Conservation (phyloP, 208 protist genomes). For the Leishmania lainsoni region DNA sequence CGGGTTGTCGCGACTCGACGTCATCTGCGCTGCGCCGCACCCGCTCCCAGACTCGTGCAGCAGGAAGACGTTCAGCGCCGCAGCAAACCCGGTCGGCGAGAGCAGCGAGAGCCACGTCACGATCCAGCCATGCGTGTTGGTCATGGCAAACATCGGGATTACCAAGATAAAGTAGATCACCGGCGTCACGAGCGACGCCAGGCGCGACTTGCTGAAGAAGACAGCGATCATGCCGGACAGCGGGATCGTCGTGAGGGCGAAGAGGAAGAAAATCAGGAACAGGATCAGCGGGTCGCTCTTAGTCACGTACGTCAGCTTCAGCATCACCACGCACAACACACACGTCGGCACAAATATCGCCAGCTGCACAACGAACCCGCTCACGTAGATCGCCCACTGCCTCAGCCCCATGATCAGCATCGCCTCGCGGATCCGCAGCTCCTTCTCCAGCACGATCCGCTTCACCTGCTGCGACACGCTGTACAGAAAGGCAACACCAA, state of each 20-base stretch:
- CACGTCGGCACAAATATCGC: slow-evolving; percentile 40
- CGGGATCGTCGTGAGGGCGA: slow-evolving; percentile 43
- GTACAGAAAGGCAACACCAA: slow-evolving; percentile 73
- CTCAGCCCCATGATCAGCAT: slow-evolving; percentile 85
- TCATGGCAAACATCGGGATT: slow-evolving; percentile 34
- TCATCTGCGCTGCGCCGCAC: slow-evolving; percentile 26
- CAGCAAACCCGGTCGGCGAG: slow-evolving; percentile 47
- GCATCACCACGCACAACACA: slow-evolving; percentile 43
- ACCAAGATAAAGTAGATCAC: slow-evolving; percentile 60
- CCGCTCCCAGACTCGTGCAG: slow-evolving; percentile 37
- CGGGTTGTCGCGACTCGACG: slow-evolving; percentile 27
- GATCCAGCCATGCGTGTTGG: slow-evolving; percentile 19
- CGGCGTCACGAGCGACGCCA: slow-evolving; percentile 61
- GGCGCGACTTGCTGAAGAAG: slow-evolving; percentile 70
- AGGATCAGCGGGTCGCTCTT: slow-evolving; percentile 40
- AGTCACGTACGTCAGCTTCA: slow-evolving; percentile 47
- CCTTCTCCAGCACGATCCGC: slow-evolving; percentile 79
- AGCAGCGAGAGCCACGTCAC: slow-evolving; percentile 41
- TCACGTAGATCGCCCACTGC: slow-evolving; percentile 55
- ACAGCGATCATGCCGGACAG: slow-evolving; percentile 47
- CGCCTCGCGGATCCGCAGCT: slow-evolving; percentile 74
- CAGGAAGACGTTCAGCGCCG: slow-evolving; percentile 35
- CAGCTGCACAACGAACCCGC: slow-evolving; percentile 30
- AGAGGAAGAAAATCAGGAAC: slow-evolving; percentile 63
- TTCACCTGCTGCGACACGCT: slow-evolving; percentile 66